These are phyloP conservation scores for Camellia sinensis DNA, from an alignment of 148 eudicot species.

Conservation along the genomic window DNA sequence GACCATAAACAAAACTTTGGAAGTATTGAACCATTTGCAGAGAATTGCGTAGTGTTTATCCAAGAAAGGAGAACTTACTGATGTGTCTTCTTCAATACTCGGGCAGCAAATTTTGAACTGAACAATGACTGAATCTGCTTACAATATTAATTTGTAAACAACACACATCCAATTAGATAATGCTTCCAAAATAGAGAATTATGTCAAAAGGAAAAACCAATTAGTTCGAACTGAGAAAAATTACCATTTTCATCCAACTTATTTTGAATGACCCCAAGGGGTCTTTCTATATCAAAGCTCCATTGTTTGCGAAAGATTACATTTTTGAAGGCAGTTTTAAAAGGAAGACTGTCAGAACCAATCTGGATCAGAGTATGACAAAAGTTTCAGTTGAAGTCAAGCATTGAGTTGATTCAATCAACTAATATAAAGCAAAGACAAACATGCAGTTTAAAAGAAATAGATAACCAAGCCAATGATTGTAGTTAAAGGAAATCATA, in stretches of 20 bases:
- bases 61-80: constrained; percentile 47
- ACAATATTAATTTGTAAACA: constrained; percentile 15
- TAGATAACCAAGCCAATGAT: neutral
- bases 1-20: neutral
- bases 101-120: constrained; percentile 87
- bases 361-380: constrained; percentile 46
- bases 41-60: constrained; percentile 6
- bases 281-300: constrained; percentile 48
- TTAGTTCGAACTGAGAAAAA: constrained; percentile 15
- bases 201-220: neutral
- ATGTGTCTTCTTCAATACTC: constrained; percentile 68
- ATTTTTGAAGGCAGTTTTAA: constrained; percentile 85
- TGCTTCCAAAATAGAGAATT: neutral
- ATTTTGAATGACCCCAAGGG: constrained; percentile 56
- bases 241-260: constrained; percentile 56
- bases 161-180: neutral
- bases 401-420: neutral
- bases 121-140: constrained; percentile 70
- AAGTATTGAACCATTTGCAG: neutral
- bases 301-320: constrained; percentile 62
- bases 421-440: neutral
- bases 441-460: neutral
- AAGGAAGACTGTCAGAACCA: constrained; percentile 79
- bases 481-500: neutral
- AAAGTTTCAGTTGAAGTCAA: neutral